Evolutionary conservation across 768 basidiomycete species (phyloP).

Genomic region (Pleurotus cornucopiae): DNA sequence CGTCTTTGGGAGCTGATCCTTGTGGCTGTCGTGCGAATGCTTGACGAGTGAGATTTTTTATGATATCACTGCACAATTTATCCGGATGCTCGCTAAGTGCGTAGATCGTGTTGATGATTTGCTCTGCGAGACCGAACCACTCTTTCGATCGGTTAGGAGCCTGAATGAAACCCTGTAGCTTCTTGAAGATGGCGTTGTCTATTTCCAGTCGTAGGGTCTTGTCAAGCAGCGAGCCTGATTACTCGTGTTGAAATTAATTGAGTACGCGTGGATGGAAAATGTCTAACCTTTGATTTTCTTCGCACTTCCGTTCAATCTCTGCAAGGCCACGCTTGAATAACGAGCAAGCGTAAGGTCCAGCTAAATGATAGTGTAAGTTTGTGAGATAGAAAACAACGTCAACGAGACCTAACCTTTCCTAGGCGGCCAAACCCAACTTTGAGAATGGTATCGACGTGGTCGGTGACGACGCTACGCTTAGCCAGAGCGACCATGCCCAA

Average conservation of each 20-base stretch:
- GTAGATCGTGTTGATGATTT: conserved; percentile 95
- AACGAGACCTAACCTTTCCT: conserved; percentile 61
- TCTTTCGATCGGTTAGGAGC: conserved; percentile 80
- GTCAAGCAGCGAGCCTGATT: conserved; percentile 78
- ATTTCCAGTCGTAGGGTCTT: conserved; percentile 84
- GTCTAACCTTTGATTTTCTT: conserved; percentile 99
- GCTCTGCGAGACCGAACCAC: conserved; percentile 97
- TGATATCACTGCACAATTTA: conserved; percentile 69
- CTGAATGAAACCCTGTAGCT: conserved; percentile 78
- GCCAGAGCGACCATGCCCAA: conserved; percentile 96
- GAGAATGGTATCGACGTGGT: conserved; percentile 80
- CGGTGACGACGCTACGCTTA: conserved; percentile 65
- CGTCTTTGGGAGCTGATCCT: conserved; percentile 12
- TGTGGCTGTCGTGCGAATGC: conserved; percentile 49
- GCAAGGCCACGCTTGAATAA: conserved; percentile 91
- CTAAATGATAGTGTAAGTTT: conserved; percentile 32
- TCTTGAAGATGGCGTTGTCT: conserved; percentile 81
- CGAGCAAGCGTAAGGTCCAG: conserved; percentile 84
- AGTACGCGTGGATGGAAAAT: no score
- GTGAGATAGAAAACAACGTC: neutral
- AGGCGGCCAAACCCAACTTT: conserved; percentile 81
- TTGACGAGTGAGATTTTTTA: conserved; percentile 73
- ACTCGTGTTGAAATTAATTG: conserved; percentile 5
- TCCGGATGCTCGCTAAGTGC: conserved; percentile 93
- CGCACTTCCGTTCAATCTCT: conserved; percentile 87